Conservation (phyloP, 2,329 filamentous ascomycete species). For the Diaporthe eres region DNA sequence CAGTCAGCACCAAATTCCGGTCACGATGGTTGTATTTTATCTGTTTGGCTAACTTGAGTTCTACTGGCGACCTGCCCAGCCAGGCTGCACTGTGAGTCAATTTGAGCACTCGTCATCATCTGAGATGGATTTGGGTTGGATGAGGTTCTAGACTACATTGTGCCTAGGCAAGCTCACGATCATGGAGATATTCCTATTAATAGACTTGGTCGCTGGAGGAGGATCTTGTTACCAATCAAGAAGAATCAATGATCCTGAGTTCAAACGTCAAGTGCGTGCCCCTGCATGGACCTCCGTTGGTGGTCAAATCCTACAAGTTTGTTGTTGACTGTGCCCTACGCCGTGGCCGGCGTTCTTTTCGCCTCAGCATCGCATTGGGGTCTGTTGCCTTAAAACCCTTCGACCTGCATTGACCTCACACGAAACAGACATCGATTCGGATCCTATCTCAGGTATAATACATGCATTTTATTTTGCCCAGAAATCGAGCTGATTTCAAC, state of each 20-base stretch:
- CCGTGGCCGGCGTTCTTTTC: not conserved
- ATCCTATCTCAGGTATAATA: not conserved
- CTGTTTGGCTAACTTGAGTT: too few relatives aligned
- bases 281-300: not conserved
- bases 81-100: not conserved
- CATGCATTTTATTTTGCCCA: not conserved
- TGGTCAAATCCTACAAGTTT: not conserved
- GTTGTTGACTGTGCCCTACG: not conserved
- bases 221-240: not conserved
- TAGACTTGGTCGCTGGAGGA: not conserved
- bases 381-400: not conserved
- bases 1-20: too few relatives aligned
- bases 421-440: not conserved
- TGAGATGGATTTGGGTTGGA: not conserved
- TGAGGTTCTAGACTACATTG: not conserved
- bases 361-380: conserved; percentile 4
- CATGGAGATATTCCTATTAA: not conserved
- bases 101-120: not conserved
- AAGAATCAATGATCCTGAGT: not conserved
- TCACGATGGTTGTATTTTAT: not conserved
- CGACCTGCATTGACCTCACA: not conserved
- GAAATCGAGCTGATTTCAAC: not conserved
- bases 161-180: not conserved
- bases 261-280: not conserved
- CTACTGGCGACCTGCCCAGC: not conserved